Evolutionary conservation across 352 stramenopile species (phyloP), one percentile per base, ranked within the genome.

Genomic region (Blastocystis hominis): DNA sequence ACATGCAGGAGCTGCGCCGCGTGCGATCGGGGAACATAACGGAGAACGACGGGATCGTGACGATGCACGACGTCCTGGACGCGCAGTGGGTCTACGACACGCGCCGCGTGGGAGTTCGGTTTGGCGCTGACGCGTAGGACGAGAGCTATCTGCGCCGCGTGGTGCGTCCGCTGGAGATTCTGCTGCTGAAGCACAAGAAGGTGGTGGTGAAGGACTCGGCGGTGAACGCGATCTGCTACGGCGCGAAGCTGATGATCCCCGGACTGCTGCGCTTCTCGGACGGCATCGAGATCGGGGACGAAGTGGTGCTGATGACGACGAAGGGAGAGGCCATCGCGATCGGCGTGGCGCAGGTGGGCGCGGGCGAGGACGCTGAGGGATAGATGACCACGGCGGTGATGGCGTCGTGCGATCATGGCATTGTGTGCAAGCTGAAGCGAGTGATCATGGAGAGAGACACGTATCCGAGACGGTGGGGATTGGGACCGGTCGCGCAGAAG

Each of bases 361-460:
- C 10, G 34, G 40, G 9, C 10, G 17, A 20, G 40, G 34, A 9
- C 10, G 34, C 10, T 50, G 34, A 70, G 34, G 40, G 10, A 20
- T 70, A 70, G 47, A 99, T 99, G 97, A 98, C 95, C 0, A 99
- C 97, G 0, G 93, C 96, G 7, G 96, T 99, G 59, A 99, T 99
- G 96, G 96, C 96, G 7, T 98, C 96, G 44, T 97, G 95, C 80
- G 97, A 99, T 94, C 97, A 99, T 91, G 97, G 97, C 30, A 94
- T 98, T 7, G 97, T 99, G 9, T 96, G 96, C 53, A 99, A 98
- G 93, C 98, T 99, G 90, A 99, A 99, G 92, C 94, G 97, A 66
- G 97, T 99, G 40, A 98, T 99, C 90, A 99, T 99, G 97, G 97
- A 99, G 93, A 92, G 97, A 50, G 97, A 99, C 92, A 98, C 95